These are phyloP conservation scores for Bonia amplexicaulis DNA, from an alignment of 176 grass and related monocot species.

Conservation along the genomic window DNA sequence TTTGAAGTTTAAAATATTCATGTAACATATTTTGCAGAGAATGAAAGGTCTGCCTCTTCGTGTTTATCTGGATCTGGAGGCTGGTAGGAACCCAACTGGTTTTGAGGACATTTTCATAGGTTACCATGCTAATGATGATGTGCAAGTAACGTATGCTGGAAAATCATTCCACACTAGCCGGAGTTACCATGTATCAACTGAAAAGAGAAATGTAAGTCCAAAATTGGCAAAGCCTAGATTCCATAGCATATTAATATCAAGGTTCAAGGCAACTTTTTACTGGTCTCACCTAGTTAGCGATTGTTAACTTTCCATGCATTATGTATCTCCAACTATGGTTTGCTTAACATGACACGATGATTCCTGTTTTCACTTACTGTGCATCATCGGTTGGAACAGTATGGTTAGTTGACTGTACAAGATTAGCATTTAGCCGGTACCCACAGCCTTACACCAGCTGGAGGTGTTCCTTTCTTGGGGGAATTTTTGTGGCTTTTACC, in stretches of 20 bases:
- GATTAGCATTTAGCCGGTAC: neutral
- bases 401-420: constrained; percentile 5
- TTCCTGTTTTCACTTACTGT: neutral
- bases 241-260: neutral
- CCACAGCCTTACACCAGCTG: neutral
- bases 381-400: neutral
- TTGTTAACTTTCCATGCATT: neutral
- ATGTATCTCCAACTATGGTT: neutral
- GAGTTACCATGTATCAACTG: constrained; percentile 62
- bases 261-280: neutral
- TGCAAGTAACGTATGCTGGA: constrained; percentile 93
- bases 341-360: constrained; percentile 4
- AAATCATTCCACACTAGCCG: constrained; percentile 71
- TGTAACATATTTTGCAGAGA: constrained; percentile 58
- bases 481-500: neutral
- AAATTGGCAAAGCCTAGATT: neutral
- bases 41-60: constrained; percentile 74
- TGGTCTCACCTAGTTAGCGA: neutral
- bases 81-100: constrained; percentile 64
- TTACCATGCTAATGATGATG: constrained; percentile 81
- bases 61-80: constrained; percentile 82
- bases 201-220: constrained; percentile 72
- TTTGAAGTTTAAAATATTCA: constrained; percentile 15
- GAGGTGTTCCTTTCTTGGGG: neutral
- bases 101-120: constrained; percentile 90